Base-by-base conservation (phyloP, 2,329 filamentous ascomycete genomes). In the Penicillium hordei region DNA sequence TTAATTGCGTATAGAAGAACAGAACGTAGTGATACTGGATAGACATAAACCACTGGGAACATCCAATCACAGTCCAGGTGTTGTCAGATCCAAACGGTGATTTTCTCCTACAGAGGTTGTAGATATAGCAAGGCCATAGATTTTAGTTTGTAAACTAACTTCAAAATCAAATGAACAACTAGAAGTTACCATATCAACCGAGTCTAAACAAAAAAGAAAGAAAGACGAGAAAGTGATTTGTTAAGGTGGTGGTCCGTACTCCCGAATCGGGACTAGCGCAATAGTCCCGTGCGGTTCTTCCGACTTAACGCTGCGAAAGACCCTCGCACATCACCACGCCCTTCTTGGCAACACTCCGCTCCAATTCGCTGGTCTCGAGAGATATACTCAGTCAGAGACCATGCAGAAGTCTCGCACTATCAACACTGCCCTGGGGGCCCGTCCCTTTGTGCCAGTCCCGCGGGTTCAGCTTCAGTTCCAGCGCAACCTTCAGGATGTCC, bases 401-500 rank as follows among this genome's bases (percentile, higher is more conserved):
- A 79, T 79, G 77, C 76, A 79, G 67, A 77, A 76, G 72, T 75
- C 72, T 67, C 73, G 74, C 71, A 72, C 73, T 63, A 71, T 74
- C 65, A 73, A 77, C 68, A 72, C 75, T 69, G 72, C 70, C 66
- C 65, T 76, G 55, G 73, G 73, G 64, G 70, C 73, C 54, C 72
- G 70, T 65, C 70, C 70, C 55, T 71, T 75, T 54, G 66, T 64
- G 68, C 68, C 73, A 67, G 61, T 70, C 67, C 69, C 72, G 54
- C 69, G 71, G 55, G 65, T 75, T 44, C 73, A 75, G 68, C 72
- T 73, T 60, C 73, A 76, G 58, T 64, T 73, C 59, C 78, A 79
- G 67, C 75, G 80, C 64, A 76, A 75, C 68, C 70, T 86, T 63
- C 90, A 91, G 74, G 94, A 99, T 81, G 85, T 99, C 72, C 83